Conservation (phyloP, 2,329 filamentous ascomycete species). For the Colletotrichum sp. region DNA sequence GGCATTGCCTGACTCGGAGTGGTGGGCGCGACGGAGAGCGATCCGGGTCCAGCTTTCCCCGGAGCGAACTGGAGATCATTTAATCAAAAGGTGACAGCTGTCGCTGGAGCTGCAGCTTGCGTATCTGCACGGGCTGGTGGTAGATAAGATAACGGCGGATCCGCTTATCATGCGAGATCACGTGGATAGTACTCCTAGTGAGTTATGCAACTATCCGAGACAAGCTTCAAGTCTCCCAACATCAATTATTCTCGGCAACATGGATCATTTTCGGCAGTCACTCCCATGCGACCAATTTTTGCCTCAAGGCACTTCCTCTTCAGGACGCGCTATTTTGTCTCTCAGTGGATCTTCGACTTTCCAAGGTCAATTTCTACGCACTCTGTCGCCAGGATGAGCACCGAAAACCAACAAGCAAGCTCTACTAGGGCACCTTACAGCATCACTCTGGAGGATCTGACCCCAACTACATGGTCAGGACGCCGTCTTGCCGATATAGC, state of each 20-base stretch:
- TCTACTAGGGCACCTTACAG: background rate
- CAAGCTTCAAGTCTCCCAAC: background rate
- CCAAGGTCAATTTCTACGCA: no score
- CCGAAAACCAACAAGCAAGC: no score
- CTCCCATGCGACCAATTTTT: background rate
- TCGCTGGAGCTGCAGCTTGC: background rate
- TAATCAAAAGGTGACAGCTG: conserved; percentile 11
- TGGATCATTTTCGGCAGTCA: background rate
- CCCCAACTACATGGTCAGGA: background rate
- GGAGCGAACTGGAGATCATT: background rate
- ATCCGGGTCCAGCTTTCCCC: conserved; percentile 16
- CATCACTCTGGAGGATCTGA: background rate
- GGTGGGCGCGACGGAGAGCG: background rate
- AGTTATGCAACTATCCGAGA: background rate
- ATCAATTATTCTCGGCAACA: background rate
- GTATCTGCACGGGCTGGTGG: background rate
- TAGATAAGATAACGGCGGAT: background rate
- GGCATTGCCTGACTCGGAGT: conserved; percentile 17
- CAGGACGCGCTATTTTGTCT: background rate
- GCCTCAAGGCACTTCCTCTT: background rate
- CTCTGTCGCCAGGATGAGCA: no score
- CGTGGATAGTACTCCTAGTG: background rate
- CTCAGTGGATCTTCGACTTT: background rate
- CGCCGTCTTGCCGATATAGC: no score
- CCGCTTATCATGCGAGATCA: background rate